Conservation (phyloP, 2,329 filamentous ascomycete genomes). For the Diaporthe sp. region DNA sequence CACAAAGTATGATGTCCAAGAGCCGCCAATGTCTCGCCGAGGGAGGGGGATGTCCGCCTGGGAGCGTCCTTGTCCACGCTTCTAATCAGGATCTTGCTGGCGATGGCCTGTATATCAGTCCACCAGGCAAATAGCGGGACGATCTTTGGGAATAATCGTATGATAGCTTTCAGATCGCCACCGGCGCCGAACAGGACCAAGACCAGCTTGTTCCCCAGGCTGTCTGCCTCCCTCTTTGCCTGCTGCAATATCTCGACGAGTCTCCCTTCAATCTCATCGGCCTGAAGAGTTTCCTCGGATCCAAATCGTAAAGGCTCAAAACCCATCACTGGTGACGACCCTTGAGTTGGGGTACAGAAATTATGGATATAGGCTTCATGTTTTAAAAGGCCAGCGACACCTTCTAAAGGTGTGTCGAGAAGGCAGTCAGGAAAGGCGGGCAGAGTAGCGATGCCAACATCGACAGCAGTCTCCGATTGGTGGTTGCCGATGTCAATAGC, state of each 20-base stretch:
- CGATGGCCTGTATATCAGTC: neutral
- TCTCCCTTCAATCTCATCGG: neutral
- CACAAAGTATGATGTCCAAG: neutral
- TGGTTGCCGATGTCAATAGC: slow-evolving; percentile 7
- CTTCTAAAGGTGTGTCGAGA: neutral
- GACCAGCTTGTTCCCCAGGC: slow-evolving; percentile 2
- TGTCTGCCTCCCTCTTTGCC: neutral
- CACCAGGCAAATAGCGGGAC: neutral
- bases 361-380: slow-evolving; percentile 6
- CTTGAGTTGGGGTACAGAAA: slow-evolving; percentile 2
- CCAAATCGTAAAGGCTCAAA: neutral
- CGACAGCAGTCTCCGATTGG: neutral
- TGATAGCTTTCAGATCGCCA: neutral
- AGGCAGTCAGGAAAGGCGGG: neutral
- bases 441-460: neutral
- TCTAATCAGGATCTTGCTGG: neutral
- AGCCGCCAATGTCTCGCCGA: neutral
- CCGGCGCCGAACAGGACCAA: neutral
- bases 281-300: neutral
- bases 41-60: neutral
- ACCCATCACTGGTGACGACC: neutral
- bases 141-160: neutral
- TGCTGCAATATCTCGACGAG: slow-evolving; percentile 10
- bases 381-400: neutral
- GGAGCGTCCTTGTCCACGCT: neutral